phyloP scores from a whole-genome alignment of 2,329 filamentous ascomycete genomes.

The Fusarium sp. region DNA sequence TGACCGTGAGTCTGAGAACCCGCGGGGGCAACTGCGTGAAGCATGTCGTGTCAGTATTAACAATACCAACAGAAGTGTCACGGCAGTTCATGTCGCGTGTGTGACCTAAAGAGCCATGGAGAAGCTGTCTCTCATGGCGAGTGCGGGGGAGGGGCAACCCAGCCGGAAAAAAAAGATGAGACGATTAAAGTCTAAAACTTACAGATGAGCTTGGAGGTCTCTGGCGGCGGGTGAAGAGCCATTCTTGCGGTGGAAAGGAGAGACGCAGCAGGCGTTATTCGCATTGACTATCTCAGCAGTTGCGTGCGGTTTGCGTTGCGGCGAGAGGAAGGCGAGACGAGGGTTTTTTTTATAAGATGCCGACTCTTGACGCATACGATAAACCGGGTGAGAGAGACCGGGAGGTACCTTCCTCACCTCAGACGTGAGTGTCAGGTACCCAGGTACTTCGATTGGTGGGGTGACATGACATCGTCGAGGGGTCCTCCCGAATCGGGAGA shows the following conservation, averaged over 20 bases:
- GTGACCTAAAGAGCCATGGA: constrained; percentile 19
- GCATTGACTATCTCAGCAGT: constrained; percentile 42
- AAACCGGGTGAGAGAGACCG: constrained; percentile 17
- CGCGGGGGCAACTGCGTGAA: constrained; percentile 72
- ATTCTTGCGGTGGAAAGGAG: constrained; percentile 55
- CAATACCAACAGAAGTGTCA: too few species aligned
- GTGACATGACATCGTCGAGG: constrained; percentile 44
- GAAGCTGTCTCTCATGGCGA: background rate
- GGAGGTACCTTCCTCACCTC: too few species aligned
- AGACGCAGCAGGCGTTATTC: constrained; percentile 25
- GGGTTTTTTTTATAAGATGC: constrained; percentile 28
- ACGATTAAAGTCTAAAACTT: constrained; percentile 42
- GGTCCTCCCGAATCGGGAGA: constrained; percentile 22
- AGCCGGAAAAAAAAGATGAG: background rate
- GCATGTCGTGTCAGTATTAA: constrained; percentile 6
- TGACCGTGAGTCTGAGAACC: constrained; percentile 71
- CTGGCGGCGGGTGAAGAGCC: constrained; percentile 61
- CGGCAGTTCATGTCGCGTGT: background rate
- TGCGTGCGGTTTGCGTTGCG: background rate
- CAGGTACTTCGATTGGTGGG: constrained; percentile 29
- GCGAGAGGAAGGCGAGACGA: constrained; percentile 9
- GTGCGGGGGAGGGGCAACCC: constrained; percentile 15
- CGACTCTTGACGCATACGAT: constrained; percentile 26
- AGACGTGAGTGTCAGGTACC: constrained; percentile 18
- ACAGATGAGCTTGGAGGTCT: constrained; percentile 66